A percentile compares a stretch with the other conserved stretches of the same genome.
phyloP scores from a whole-genome alignment of 257 asterid genomes.

The Nicotiana undulata region DNA sequence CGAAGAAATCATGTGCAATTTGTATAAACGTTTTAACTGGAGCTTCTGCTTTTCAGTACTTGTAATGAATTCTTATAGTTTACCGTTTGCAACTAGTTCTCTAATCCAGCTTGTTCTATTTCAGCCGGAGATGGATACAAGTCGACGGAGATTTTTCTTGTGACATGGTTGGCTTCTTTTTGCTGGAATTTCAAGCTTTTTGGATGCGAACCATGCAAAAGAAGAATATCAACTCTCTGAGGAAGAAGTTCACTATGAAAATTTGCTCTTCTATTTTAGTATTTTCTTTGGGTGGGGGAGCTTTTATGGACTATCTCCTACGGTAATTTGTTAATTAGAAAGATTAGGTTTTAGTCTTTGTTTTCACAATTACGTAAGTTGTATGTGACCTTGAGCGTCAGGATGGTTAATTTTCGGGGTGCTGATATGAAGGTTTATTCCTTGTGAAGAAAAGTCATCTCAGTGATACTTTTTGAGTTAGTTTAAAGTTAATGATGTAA shows the following conservation, averaged over 20 bases:
- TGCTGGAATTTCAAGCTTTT: neutral
- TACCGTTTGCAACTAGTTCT: neutral
- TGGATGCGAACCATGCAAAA: neutral
- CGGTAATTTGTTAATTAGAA: neutral
- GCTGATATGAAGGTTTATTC: neutral
- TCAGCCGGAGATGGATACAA: constrained; percentile 95
- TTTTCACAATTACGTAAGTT: neutral
- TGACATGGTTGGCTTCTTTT: constrained; percentile 3
- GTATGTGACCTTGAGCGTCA: neutral
- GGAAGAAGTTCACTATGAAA: neutral
- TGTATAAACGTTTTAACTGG: neutral
- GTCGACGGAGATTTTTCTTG: constrained; percentile 87
- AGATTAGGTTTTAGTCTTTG: neutral
- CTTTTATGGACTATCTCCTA: neutral
- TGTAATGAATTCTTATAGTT: neutral
- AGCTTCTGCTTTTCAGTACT: neutral
- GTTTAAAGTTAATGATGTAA: too few relatives aligned
- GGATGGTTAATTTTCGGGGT: neutral
- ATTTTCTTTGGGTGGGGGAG: neutral
- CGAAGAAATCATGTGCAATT: neutral
- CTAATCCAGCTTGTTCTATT: neutral
- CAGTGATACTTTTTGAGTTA: neutral
- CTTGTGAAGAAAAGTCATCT: neutral
- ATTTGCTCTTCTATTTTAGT: neutral
- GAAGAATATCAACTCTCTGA: neutral